Evolutionary conservation across 805 yeast species (phyloP).

Genomic region (Jamesozyma hellenica): DNA sequence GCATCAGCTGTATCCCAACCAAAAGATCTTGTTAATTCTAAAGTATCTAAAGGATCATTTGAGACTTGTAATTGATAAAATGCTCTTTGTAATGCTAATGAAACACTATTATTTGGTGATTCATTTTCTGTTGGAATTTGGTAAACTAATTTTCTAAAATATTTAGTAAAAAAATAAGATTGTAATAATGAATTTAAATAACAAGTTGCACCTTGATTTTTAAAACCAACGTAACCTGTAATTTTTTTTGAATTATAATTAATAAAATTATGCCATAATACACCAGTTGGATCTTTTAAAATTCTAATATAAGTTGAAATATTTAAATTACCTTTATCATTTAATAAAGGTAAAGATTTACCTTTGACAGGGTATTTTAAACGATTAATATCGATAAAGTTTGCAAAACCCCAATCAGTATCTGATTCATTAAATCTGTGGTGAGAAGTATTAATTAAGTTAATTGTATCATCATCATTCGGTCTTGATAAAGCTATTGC

Average conservation of each 20-base stretch:
- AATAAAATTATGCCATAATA: conserved; percentile 79
- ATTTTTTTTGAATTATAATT: conserved; percentile 78
- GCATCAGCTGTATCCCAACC: conserved; percentile 97
- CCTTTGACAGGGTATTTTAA: conserved; percentile 33
- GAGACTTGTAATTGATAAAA: conserved; percentile 74
- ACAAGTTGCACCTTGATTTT: conserved; percentile 97
- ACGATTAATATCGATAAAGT: conserved; percentile 50
- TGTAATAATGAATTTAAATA: conserved; percentile 87
- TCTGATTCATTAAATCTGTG: conserved; percentile 71
- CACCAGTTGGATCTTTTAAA: conserved; percentile 85
- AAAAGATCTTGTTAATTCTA: conserved; percentile 79
- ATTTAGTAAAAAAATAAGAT: conserved; percentile 76
- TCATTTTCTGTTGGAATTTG: conserved; percentile 73
- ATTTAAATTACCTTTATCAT: conserved; percentile 49
- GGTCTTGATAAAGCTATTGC: conserved; percentile 81
- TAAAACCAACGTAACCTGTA: conserved; percentile 87
- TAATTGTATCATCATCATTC: conserved; percentile 44
- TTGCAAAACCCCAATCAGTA: conserved; percentile 94
- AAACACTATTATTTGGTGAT: conserved; percentile 48
- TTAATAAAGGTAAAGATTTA: conserved; percentile 34
- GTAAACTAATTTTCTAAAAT: conserved; percentile 76
- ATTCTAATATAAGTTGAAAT: conserved; percentile 70
- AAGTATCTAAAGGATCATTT: conserved; percentile 67
- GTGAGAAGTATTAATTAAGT: conserved; percentile 51
- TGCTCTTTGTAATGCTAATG: conserved; percentile 77